Conservation (phyloP, 768 basidiomycete genomes). For the Holtermanniella nyarrowii region DNA sequence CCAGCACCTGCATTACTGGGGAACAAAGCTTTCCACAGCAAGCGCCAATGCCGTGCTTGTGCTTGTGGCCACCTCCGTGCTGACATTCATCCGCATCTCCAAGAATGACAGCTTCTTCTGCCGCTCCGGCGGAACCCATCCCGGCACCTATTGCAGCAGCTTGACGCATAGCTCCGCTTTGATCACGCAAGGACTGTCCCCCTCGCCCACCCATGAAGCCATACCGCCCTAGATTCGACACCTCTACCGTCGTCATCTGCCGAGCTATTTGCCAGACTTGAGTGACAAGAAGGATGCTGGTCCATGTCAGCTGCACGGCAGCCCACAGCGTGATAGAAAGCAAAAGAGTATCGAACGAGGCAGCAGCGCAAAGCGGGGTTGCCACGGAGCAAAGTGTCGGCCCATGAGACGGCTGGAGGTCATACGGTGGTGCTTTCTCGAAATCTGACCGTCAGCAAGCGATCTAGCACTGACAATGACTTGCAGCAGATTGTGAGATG, state of each 20-base stretch:
- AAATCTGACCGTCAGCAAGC: slow-evolving; percentile 30
- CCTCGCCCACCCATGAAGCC: slow-evolving; percentile 91
- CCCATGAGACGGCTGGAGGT: slow-evolving; percentile 38
- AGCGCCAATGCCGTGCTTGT: slow-evolving; percentile 6
- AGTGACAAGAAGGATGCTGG: slow-evolving; percentile 66
- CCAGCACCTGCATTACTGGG: slow-evolving; percentile 75
- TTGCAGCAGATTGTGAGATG: slow-evolving; percentile 72
- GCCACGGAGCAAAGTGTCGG: slow-evolving; percentile 59
- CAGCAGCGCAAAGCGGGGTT: slow-evolving; percentile 56
- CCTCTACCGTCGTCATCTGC: slow-evolving; percentile 93
- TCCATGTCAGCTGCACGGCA: slow-evolving; percentile 92
- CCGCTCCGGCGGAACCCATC: slow-evolving; percentile 22
- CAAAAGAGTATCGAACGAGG: slow-evolving; percentile 68
- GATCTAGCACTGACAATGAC: slow-evolving; percentile 32
- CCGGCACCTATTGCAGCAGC: slow-evolving; percentile 28
- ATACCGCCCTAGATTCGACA: slow-evolving; percentile 85
- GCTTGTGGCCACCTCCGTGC: slow-evolving; percentile 37
- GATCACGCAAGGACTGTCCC: slow-evolving; percentile 36
- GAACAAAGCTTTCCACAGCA: slow-evolving; percentile 11
- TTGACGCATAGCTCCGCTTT: slow-evolving; percentile 36
- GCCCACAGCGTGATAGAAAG: slow-evolving; percentile 73
- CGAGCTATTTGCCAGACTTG: slow-evolving; percentile 87
- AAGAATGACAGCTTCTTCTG: slow-evolving; percentile 16
- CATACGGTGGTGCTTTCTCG: slow-evolving; percentile 27
- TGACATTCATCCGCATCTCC: slow-evolving; percentile 37